Conservation (phyloP, 176 grass and related monocot species). For the Luzula sylvatica region DNA sequence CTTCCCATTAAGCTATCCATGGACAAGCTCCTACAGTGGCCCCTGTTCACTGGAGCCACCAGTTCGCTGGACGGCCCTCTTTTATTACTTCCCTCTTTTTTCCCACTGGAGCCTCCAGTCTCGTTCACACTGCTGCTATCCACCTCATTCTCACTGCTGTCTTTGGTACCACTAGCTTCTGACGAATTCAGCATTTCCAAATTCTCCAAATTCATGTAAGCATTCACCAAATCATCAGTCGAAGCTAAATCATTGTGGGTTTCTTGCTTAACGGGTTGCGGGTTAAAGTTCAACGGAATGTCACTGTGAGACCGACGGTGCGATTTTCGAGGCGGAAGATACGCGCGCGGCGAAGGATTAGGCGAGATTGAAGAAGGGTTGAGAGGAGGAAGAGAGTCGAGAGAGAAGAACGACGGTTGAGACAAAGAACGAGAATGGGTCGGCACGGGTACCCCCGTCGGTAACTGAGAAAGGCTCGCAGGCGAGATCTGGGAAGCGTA, state of each 20-base stretch:
- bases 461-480: neutral
- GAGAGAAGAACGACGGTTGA: slow-evolving; percentile 62
- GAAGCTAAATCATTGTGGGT: slow-evolving; percentile 19
- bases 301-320: slow-evolving; percentile 88
- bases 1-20: slow-evolving; percentile 93
- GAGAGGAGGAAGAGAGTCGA: slow-evolving; percentile 52
- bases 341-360: slow-evolving; percentile 23
- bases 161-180: slow-evolving; percentile 41
- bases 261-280: slow-evolving; percentile 40
- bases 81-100: slow-evolving; percentile 32
- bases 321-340: slow-evolving; percentile 41
- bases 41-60: slow-evolving; percentile 13
- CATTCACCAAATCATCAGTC: slow-evolving; percentile 62
- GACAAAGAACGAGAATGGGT: slow-evolving; percentile 68
- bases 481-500: slow-evolving; percentile 52
- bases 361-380: slow-evolving; percentile 32
- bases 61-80: slow-evolving; percentile 21
- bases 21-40: slow-evolving; percentile 83
- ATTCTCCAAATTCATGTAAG: slow-evolving; percentile 86
- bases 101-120: slow-evolving; percentile 22
- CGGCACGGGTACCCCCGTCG: neutral
- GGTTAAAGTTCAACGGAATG: slow-evolving; percentile 43
- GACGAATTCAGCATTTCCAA: slow-evolving; percentile 72
- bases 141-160: slow-evolving; percentile 79
- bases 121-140: slow-evolving; percentile 48